Conservation (phyloP, 78 protist species). For the Parvularia atlantis region DNA sequence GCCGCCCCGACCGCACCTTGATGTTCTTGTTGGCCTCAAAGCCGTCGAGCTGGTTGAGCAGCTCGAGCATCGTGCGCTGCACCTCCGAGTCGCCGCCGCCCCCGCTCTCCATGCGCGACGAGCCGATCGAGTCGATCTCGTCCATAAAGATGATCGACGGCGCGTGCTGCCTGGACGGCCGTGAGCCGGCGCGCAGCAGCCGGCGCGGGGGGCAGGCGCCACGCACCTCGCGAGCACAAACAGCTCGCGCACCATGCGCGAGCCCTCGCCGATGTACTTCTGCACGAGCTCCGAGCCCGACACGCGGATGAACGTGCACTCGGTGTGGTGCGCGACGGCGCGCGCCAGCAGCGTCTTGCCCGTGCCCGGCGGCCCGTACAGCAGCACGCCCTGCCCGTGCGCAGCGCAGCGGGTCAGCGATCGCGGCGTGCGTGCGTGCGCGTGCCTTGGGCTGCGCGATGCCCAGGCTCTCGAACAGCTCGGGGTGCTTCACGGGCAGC, state of each 20-base stretch:
- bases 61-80: slow-evolving; percentile 99
- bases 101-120: slow-evolving; percentile 29
- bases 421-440: too few relatives aligned
- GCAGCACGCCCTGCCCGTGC: slow-evolving; percentile 92
- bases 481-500: slow-evolving; percentile 99
- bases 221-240: slow-evolving; percentile 94
- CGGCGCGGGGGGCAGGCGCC: not conserved
- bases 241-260: slow-evolving; percentile 99
- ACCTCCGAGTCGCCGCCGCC: slow-evolving; percentile 77
- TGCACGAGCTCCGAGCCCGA: slow-evolving; percentile 98
- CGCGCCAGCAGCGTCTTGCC: slow-evolving; percentile 98
- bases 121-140: slow-evolving; percentile 95
- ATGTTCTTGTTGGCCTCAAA: slow-evolving; percentile 95
- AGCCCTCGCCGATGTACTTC: slow-evolving; percentile 99
- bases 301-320: slow-evolving; percentile 97
- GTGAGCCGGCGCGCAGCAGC: not conserved
- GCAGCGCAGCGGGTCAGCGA: slow-evolving; percentile 88
- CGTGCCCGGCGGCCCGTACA: slow-evolving; percentile 97
- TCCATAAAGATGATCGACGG: slow-evolving; percentile 99
- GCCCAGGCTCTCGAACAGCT: slow-evolving; percentile 97
- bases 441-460: slow-evolving; percentile 90
- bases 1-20: slow-evolving; percentile 85
- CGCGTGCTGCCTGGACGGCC: slow-evolving; percentile 77
- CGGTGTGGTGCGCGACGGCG: slow-evolving; percentile 99
- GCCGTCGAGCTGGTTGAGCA: slow-evolving; percentile 99